Evolutionary conservation across 1,139 yeast genomes (phyloP).

Genomic region (Protomyces inouyei): DNA sequence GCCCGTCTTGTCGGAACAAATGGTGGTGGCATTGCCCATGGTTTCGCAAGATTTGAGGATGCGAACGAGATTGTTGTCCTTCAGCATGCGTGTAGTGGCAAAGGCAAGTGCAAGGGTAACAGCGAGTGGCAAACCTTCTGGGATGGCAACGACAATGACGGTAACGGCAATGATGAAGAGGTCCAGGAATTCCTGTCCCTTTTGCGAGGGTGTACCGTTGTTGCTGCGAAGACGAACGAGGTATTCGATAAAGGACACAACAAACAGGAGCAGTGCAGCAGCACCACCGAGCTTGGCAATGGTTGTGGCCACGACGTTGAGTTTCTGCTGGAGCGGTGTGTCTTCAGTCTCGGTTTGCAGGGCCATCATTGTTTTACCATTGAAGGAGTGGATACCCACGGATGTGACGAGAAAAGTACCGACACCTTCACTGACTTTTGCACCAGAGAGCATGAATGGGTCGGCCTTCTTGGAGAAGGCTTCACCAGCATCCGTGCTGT

Average conservation of each 20-base stretch:
- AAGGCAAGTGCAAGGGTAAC: conserved; percentile 94
- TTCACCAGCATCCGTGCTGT: conserved; percentile 36
- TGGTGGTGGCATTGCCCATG: conserved; percentile 97
- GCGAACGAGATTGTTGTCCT: conserved; percentile 92
- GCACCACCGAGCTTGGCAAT: conserved; percentile 89
- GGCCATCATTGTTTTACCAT: conserved; percentile 86
- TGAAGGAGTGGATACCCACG: conserved; percentile 80
- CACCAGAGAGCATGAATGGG: conserved; percentile 86
- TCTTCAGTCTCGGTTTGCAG: conserved; percentile 59
- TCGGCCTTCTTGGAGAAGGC: conserved; percentile 48
- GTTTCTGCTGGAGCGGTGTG: conserved; percentile 83
- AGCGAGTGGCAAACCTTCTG: conserved; percentile 95
- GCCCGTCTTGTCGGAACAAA: conserved; percentile 96
- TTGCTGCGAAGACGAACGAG: conserved; percentile 58
- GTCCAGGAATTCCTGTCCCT: conserved; percentile 78
- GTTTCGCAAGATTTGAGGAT: conserved; percentile 92
- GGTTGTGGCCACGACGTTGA: conserved; percentile 80
- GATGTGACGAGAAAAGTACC: conserved; percentile 86
- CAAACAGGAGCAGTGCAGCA: conserved; percentile 72
- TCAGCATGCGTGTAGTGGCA: conserved; percentile 97
- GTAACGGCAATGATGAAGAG: conserved; percentile 88
- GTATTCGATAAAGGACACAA: conserved; percentile 73
- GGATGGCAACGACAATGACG: conserved; percentile 92
- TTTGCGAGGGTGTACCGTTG: conserved; percentile 55
- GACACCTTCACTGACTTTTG: conserved; percentile 76